Conservation (phyloP, 805 yeast genomes). For the Pichia rugopelliculosa region DNA sequence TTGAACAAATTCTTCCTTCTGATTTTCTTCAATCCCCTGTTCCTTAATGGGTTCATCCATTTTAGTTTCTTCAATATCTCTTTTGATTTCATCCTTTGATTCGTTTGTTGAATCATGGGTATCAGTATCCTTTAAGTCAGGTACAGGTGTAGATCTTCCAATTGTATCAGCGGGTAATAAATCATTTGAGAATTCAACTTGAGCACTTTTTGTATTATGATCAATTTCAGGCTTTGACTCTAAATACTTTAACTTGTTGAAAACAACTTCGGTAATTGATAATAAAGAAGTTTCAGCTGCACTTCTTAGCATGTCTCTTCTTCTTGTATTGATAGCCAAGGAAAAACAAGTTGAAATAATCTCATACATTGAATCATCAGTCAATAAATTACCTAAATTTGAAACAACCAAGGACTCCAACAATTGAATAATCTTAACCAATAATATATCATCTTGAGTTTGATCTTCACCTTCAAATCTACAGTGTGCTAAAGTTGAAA, state of each 20-base stretch:
- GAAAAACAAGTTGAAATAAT: conserved; percentile 87
- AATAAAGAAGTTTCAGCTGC: conserved; percentile 82
- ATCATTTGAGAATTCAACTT: conserved; percentile 20
- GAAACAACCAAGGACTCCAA: conserved; percentile 62
- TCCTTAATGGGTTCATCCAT: background rate
- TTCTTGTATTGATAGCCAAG: conserved; percentile 83
- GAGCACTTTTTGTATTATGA: conserved; percentile 25
- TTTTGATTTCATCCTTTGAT: background rate
- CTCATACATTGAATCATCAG: conserved; percentile 80
- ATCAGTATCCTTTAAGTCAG: background rate
- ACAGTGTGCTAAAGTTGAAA: conserved; percentile 81
- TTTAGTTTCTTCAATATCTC: background rate
- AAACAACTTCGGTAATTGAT: conserved; percentile 60
- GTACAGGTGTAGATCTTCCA: conserved; percentile 36
- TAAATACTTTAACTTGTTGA: conserved; percentile 49
- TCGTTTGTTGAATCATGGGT: background rate
- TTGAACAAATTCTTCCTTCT: background rate
- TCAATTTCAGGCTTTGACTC: conserved; percentile 29
- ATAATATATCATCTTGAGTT: conserved; percentile 82
- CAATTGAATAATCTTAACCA: conserved; percentile 72
- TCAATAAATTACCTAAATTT: conserved; percentile 54
- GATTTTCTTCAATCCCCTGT: background rate
- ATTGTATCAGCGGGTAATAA: conserved; percentile 50
- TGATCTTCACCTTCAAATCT: conserved; percentile 94
- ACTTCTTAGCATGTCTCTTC: conserved; percentile 81